These are phyloP conservation scores for Melampsora americana DNA, from an alignment of 1,284 basidiomycete species.

Conservation along the genomic window DNA sequence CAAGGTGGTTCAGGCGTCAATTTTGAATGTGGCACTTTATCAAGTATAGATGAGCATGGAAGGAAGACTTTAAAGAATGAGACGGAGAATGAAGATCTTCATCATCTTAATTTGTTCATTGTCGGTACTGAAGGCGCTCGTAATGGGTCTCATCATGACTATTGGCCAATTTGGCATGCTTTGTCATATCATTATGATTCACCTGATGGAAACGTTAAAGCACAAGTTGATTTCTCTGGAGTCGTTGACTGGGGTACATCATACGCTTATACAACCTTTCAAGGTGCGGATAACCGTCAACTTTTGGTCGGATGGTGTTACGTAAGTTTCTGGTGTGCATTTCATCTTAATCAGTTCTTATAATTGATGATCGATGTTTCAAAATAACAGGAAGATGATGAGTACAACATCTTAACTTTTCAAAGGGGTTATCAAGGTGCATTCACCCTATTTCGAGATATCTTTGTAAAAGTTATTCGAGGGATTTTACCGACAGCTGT, in stretches of 20 bases:
- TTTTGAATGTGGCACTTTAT: conserved; percentile 47
- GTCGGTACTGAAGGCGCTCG: conserved; percentile 48
- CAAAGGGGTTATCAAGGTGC: conserved; percentile 47
- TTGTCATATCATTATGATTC: conserved; percentile 36
- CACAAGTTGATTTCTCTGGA: conserved; percentile 42
- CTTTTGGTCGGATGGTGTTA: conserved; percentile 49
- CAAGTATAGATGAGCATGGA: conserved; percentile 46
- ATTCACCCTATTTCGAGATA: conserved; percentile 48
- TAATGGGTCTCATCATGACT: conserved; percentile 28
- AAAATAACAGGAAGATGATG: conserved; percentile 42
- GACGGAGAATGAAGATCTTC: background rate
- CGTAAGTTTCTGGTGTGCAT: conserved; percentile 22
- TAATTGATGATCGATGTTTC: conserved; percentile 24
- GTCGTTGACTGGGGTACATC: conserved; percentile 49
- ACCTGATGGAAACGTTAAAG: conserved; percentile 27
- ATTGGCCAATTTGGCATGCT: conserved; percentile 48
- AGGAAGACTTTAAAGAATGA: conserved; percentile 24
- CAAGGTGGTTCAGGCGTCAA: conserved; percentile 47
- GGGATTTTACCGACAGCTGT: conserved; percentile 45
- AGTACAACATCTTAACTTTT: conserved; percentile 35
- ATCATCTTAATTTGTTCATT: conserved; percentile 46
- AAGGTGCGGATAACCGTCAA: conserved; percentile 44
- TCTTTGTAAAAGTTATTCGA: conserved; percentile 46
- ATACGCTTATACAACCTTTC: conserved; percentile 48
- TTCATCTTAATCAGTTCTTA: background rate